Evolutionary conservation across 2,329 filamentous ascomycete species (phyloP).

Genomic region (Penicillium verrucosum): DNA sequence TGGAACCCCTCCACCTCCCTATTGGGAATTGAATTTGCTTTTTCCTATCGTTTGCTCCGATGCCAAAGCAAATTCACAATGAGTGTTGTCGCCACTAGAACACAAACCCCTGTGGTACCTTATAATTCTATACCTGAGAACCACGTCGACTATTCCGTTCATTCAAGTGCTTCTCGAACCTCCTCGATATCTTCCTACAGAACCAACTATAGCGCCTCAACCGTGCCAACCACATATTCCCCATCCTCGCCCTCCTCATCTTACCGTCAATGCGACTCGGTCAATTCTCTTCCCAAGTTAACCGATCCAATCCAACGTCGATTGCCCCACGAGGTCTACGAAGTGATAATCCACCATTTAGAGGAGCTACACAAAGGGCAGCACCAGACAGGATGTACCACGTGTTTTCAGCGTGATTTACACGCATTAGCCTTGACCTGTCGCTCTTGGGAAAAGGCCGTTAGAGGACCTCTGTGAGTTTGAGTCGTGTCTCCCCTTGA

Average conservation of each 20-base stretch:
- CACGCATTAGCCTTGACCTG: conserved; percentile 53
- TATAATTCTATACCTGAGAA: conserved; percentile 26
- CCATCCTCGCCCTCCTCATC: conserved; percentile 36
- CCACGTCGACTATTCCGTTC: conserved; percentile 25
- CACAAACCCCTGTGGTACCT: conserved; percentile 33
- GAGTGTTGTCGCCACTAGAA: conserved; percentile 42
- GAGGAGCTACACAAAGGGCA: conserved; percentile 44
- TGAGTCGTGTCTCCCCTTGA: neutral
- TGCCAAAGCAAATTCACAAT: conserved; percentile 30
- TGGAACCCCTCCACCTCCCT: conserved; percentile 12
- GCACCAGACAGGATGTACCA: conserved; percentile 46
- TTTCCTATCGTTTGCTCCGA: conserved; percentile 16
- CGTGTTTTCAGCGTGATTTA: conserved; percentile 55
- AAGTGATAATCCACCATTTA: conserved; percentile 53
- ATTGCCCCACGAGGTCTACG: conserved; percentile 54
- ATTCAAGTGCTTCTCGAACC: conserved; percentile 32
- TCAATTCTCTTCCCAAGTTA: conserved; percentile 35
- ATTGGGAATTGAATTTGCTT: conserved; percentile 9
- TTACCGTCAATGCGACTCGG: conserved; percentile 39
- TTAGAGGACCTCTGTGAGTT: conserved; percentile 50
- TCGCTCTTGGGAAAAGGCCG: conserved; percentile 55
- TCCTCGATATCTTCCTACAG: conserved; percentile 39
- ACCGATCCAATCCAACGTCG: conserved; percentile 41
- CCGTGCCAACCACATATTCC: conserved; percentile 39
- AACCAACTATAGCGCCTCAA: conserved; percentile 37